Evolutionary conservation across 2,329 filamentous ascomycete genomes (phyloP).

Genomic region (Zymoseptoria tritici): DNA sequence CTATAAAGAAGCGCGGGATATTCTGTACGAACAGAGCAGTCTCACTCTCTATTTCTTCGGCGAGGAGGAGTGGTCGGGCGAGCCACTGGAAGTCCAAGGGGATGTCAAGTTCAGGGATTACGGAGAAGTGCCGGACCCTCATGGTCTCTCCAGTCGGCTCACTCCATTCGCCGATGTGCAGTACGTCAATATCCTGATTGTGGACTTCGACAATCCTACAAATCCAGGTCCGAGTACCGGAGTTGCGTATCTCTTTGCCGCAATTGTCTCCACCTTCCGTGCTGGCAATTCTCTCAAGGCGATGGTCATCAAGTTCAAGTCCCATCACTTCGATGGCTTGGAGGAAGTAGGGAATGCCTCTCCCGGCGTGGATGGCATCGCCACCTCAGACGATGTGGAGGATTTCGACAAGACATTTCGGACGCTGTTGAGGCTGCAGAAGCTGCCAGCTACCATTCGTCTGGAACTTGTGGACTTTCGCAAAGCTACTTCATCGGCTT

Average conservation of each 20-base stretch:
- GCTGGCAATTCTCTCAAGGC: background rate
- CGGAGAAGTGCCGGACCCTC: background rate
- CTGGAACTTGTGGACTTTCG: background rate
- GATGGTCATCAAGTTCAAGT: background rate
- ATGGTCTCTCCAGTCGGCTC: background rate
- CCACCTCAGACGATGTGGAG: background rate
- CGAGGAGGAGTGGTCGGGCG: background rate
- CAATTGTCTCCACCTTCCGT: background rate
- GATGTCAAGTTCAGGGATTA: background rate
- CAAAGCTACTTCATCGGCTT: background rate
- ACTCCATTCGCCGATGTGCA: background rate
- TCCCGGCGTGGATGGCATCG: background rate
- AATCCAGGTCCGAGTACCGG: background rate
- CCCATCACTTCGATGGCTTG: background rate
- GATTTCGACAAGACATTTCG: background rate
- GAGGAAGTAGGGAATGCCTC: background rate
- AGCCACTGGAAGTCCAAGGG: background rate
- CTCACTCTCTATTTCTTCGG: background rate
- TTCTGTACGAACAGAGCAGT: background rate
- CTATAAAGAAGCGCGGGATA: background rate
- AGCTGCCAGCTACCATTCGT: background rate
- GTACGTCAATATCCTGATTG: background rate
- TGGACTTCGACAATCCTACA: background rate
- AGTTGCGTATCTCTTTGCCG: background rate
- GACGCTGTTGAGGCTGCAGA: background rate